Evolutionary conservation across 2,329 filamentous ascomycete species (phyloP), one percentile per base, ranked within the genome.

Genomic region (Epichloe typhina): DNA sequence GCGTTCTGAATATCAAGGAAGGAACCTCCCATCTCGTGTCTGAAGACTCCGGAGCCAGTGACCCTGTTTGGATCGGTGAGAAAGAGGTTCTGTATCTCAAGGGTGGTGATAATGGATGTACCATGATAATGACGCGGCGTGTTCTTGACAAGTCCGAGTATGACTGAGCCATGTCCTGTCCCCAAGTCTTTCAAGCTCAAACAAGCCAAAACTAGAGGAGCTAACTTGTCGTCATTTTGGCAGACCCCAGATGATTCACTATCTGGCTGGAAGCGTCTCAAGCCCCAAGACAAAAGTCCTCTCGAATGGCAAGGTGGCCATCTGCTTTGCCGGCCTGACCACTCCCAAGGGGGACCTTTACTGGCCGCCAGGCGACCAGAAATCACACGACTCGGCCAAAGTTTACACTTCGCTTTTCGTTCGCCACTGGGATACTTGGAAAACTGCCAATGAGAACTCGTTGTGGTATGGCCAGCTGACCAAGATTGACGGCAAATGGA

Each of bases 371-470:
- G 72, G 74, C 13, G 80, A 77, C 38, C 69, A 77, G 55, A 79
- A 82, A 60, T 71, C 77, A 2, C 67, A 73, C 23, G 83, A 83
- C 19, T 77, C 79, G 3, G 88, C 80, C 31, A 82, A 78, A 58
- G 75, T 88, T 21, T 93, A 93, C 65, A 80, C 79, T 19, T 79
- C 77, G 46, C 77, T 90, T 26, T 93, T 87, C 60, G 85, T 87
- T 31, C 79, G 88, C 13, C 86, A 94, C 61, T 94, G 88, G 88
- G 87, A 94, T 62, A 66, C 75, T n/a, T 94, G 84, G 68, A 72
- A 82, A 26, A 80, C 77, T 1, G 76, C 82, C 44, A 82, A 86
- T 59, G 80, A 76, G 54, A 84, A 82, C 59, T 77, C 84, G 2
- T 74, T 95, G 31, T 93, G 84, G 74, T 86, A 87, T 33, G 82